Evolutionary conservation across 208 protist species (phyloP), one percentile per base, ranked within the genome.

Genomic region (Leishmania turanica): DNA sequence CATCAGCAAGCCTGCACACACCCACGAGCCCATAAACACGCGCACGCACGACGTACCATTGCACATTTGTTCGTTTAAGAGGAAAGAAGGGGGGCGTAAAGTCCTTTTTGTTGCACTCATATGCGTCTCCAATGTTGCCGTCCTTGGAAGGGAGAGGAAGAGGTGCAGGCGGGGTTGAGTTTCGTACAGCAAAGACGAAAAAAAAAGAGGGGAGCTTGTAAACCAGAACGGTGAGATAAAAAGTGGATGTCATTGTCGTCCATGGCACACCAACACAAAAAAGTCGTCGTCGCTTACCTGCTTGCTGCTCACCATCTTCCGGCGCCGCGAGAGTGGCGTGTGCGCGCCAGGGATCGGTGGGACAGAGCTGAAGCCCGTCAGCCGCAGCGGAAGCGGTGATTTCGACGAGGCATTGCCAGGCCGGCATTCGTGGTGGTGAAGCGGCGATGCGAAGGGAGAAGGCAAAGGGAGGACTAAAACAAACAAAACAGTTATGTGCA

Each of bases 181-280:
- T n/a, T 70, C 65, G 19, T 45, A 70, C 65, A 70, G 34, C 65
- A 45, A 31, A 73, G 42, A 71, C 13, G 24, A 11, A 73, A 70
- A 79, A 53, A 53, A 27, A 27, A 84, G 76, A 71, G 34, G 37
- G 37, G 54, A 47, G 3, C 11, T 5, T 24, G 24, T 70, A 78
- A 78, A 78, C 15, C 80, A 71, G 84, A 71, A 77, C 60, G 15
- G 65, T 5, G 65, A 45, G 65, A 70, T 6, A 66, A 40, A 70
- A 70, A 70, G 37, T 70, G 65, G 37, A 70, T 70, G 37, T 27
- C 65, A 45, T n/a, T 45, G 37, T 15, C 65, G 37, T 70, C 37
- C 34, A 70, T 27, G 37, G 65, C 65, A 45, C 65, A 47, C 37
- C 34, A 70, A 27, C 37, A 70, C 65, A 47, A n/a, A 47, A 47